phyloP scores from a whole-genome alignment of 768 basidiomycete genomes.

The Auriscalpium orientale region DNA sequence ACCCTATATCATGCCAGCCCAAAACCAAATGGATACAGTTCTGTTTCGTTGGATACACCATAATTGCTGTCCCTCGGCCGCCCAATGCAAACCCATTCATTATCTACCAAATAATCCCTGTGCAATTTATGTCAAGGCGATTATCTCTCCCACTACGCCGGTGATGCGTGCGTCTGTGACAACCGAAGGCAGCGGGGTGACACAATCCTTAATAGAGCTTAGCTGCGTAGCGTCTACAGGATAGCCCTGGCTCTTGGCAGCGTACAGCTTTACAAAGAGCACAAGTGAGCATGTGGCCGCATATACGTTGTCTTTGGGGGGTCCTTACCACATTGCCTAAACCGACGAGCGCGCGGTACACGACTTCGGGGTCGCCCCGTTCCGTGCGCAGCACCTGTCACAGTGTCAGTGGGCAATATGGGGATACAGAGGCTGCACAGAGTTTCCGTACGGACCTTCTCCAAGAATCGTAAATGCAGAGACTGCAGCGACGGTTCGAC shows the following conservation, averaged over 20 bases:
- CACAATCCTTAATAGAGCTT: conserved; percentile 31
- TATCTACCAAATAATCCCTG: background rate
- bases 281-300: conserved; percentile 3
- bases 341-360: conserved; percentile 63
- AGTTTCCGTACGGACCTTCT: conserved; percentile 32
- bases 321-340: conserved; percentile 62
- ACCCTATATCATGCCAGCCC: background rate
- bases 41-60: background rate
- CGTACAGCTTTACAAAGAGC: conserved; percentile 35
- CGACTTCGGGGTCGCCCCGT: conserved; percentile 59
- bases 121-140: conserved; percentile 28
- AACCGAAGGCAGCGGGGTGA: conserved; percentile 32
- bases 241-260: conserved; percentile 30
- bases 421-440: background rate
- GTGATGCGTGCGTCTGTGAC: conserved; percentile 57
- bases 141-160: conserved; percentile 43
- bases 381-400: conserved; percentile 35
- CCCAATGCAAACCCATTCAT: background rate
- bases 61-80: background rate
- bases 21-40: background rate
- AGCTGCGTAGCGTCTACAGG: conserved; percentile 33
- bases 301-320: background rate
- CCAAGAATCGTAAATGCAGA: conserved; percentile 36
- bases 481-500: conserved; percentile 33
- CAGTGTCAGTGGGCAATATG: background rate